Base-by-base conservation (phyloP, 495 filamentous ascomycete species). In the Sabuloglossum arenarium region DNA sequence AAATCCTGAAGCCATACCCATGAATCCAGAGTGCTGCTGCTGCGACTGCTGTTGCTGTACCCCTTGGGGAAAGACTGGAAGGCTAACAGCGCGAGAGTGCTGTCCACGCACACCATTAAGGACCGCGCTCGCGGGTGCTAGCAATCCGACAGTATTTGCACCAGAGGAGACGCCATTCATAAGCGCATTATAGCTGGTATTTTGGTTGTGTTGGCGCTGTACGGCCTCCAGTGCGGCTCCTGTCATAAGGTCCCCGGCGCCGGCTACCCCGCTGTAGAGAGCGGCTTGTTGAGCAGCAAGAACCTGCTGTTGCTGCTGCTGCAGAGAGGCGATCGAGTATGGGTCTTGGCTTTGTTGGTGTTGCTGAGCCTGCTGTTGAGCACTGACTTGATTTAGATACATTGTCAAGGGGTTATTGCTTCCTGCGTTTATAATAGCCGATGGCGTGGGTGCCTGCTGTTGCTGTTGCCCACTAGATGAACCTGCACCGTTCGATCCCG, bases 341-440 rank as follows among this genome's bases (percentile, higher is more conserved):
- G 73, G 69, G 59, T 78, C 77, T 59, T 73, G 73, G 34, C 61
- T 66, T 31, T 65, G 63, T 56, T 77, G 76, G 60, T 79, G 75
- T 56, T 81, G 78, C 53, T 78, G 78, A 47, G 73, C 67, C 37
- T 82, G 77, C 23, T 85, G 81, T 65, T 90, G 84, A 27, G 85
- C 77, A 2, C 80, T 86, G 53, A 88, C 82, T 65, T 94, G 87
- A 66, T 78, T 85, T 42, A 95, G 78, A 66, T 94, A 95, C 81
- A 95, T 76, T n/a, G 86, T 93, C 63, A 98, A 69, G 0, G 91
- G 91, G 66, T 98, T 98, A 73, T 77, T 89, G 56, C 73, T 72
- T 30, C 80, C 80, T 39, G 76, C 79, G 65, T 90, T 90, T 65
- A 94, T 77, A 57, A 94, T 74, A 5, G 78, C 77, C 2, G 84